A percentile compares a stretch with the other conserved stretches of the same genome.
Evolutionary conservation across 176 grass and related monocot species (phyloP).

Genomic region (Olyra latifolia): DNA sequence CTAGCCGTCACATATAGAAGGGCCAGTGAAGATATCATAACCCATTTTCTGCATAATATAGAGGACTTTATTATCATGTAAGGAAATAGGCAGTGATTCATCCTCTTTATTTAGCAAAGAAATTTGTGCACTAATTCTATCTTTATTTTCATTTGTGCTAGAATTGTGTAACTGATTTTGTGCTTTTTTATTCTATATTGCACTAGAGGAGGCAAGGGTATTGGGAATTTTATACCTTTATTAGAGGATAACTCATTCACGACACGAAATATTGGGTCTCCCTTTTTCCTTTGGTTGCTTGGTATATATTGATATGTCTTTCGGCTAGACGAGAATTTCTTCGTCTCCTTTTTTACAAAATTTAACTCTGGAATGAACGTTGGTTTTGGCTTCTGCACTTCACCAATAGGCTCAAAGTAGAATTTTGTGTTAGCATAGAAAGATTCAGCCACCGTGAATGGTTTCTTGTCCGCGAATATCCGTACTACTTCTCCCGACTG

Average conservation of each 20-base stretch:
- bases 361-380: too few relatives aligned
- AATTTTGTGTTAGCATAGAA: not conserved
- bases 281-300: not conserved
- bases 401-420: not conserved
- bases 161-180: not conserved
- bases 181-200: too few relatives aligned
- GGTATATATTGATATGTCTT: not conserved
- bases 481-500: too few relatives aligned
- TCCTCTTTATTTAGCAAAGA: not conserved
- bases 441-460: too few relatives aligned
- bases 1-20: not conserved
- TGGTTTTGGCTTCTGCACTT: not conserved
- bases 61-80: not conserved
- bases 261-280: not conserved
- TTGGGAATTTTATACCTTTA: too few relatives aligned
- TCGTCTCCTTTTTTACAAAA: rapidly evolving
- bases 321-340: not conserved
- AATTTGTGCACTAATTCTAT: not conserved
- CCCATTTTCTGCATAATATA: constrained; percentile 3
- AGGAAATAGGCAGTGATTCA: not conserved
- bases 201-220: too few relatives aligned
- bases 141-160: not conserved
- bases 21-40: not conserved
- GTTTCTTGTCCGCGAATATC: too few relatives aligned
- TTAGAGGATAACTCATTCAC: not conserved